Base-by-base conservation (phyloP, 208 protist species). In the Leishmania major region DNA sequence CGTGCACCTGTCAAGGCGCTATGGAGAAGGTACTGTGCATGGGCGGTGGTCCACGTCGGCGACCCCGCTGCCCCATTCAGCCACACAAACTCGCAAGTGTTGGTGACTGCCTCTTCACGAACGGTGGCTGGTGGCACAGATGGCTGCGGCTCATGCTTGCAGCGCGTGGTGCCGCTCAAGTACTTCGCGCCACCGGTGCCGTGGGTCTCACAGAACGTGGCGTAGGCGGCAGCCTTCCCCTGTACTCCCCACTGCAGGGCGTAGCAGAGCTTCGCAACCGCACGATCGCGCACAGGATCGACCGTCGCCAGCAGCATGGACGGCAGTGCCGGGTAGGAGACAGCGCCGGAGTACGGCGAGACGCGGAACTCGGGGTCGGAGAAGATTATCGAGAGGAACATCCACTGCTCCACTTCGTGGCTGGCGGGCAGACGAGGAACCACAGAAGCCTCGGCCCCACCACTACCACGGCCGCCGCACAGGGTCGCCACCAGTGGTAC, bases 291-390 rank as follows among this genome's bases (percentile, higher is more conserved):
- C 57, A 82, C 19, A 22, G 53, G 77, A 37, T 84, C 69, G 49
- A 72, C 80, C 22, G 84, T 87, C 17, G 89, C 84, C 37, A 90
- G 35, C 72, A 93, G 66, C n/a, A 93, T 31, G 7, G 90, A 93
- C 11, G 92, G 92, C 43, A 91, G 71, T 7, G 82, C 82, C 10
- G 93, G 91, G 76, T 93, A 96, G 76, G 89, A 93, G 25, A 94
- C 87, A 37, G 79, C 80, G 10, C 88, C 88, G 25, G 80, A 85
- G 71, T 84, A 80, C 19, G 77, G 51, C 1, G 86, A 89, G n/a
- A 96, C 70, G 51, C 88, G 88, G 60, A 96, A 92, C 74, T 92
- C 87, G 4, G 93, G 60, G 60, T 96, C 93, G 5, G 88, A 74
- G 37, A 92, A 83, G 25, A 96, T 81, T 51, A 94, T 59, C 15